Base-by-base conservation (phyloP, 768 basidiomycete genomes). In the Dacryopinax primogenitus region DNA sequence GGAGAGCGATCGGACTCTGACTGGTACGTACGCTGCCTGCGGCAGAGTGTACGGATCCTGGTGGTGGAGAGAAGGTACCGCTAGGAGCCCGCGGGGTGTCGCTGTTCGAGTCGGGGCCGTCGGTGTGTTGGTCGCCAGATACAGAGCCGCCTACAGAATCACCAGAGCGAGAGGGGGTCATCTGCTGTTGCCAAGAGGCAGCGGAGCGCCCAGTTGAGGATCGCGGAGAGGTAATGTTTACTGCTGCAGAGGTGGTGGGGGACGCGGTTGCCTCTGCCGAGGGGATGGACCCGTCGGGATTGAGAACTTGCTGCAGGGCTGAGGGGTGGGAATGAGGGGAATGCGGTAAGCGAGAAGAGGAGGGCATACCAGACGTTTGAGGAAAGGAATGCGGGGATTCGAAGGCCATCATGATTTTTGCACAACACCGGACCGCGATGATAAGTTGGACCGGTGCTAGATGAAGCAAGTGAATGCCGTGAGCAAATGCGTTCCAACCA, bases 361-460 rank as follows among this genome's bases (percentile, higher is more conserved):
- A 28, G 51, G 51, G 51, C 51, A 58, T 58, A 58, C 51, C 51
- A 26, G 45, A 23, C 7, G 45, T 12, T 21, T 13, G 51, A 13
- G 11, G 51, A 21, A 58, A 58, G 51, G 51, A 58, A 58, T 58
- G 51, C 51, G 51, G 51, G 51, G 51, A 58, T 30, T 58, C 51
- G 6, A 58, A 28, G 51, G 51, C 51, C 51, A 58, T 58, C 51
- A 58, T 58, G 26, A 30, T 58, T 58, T 18, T 58, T 13, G 26
- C 26, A 26, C 3, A n/a, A 30, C 18, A 18, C 51, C 9, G 51
- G 51, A 6, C 26, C 11, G 51, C 13, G 51, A 58, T 39, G 51
- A 58, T 58, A 58, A 58, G 51, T 58, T 30, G 18, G 51, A 58
- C 51, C 51, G 51, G 26, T 15, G 51, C 51, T 58, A 30, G 3